These are phyloP conservation scores for Pseudomassariella vexata DNA, from an alignment of 2,329 filamentous ascomycete species.

Conservation along the genomic window DNA sequence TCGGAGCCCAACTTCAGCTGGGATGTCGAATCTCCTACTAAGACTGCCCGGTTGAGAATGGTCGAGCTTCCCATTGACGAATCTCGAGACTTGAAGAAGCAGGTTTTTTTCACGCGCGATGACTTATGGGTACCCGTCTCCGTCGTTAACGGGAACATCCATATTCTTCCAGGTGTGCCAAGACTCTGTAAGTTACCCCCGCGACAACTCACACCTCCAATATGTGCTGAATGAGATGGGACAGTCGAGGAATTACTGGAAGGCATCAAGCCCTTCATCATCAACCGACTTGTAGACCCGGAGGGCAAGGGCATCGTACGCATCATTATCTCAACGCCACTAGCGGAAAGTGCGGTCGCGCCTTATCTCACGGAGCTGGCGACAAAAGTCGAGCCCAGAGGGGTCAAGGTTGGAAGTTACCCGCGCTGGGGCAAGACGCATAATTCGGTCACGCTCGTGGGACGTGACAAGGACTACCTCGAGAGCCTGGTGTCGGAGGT, in stretches of 20 bases:
- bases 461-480: conserved; percentile 68
- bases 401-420: conserved; percentile 93
- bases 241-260: conserved; percentile 69
- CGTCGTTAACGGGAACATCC: conserved; percentile 86
- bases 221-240: neutral
- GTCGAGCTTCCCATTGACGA: conserved; percentile 76
- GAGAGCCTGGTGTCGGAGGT: conserved; percentile 77
- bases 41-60: conserved; percentile 85
- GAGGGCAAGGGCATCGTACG: conserved; percentile 76
- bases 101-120: conserved; percentile 73
- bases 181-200: conserved; percentile 54
- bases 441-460: conserved; percentile 88
- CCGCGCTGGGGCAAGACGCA: conserved; percentile 81
- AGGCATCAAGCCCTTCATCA: conserved; percentile 64
- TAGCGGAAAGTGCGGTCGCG: conserved; percentile 81
- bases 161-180: conserved; percentile 89
- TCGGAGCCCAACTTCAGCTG: conserved; percentile 74
- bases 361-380: conserved; percentile 77
- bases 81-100: conserved; percentile 56
- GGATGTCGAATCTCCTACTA: conserved; percentile 72
- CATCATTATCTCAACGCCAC: conserved; percentile 78
- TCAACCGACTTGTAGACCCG: conserved; percentile 69
- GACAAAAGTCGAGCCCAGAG: conserved; percentile 62
- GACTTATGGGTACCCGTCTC: conserved; percentile 87
- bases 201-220: neutral